Percentiles rank a stretch among this genome's conserved stretches.
These are phyloP conservation scores for Toxoplasma gondii DNA, from an alignment of 169 alveolate species.

Conservation along the genomic window DNA sequence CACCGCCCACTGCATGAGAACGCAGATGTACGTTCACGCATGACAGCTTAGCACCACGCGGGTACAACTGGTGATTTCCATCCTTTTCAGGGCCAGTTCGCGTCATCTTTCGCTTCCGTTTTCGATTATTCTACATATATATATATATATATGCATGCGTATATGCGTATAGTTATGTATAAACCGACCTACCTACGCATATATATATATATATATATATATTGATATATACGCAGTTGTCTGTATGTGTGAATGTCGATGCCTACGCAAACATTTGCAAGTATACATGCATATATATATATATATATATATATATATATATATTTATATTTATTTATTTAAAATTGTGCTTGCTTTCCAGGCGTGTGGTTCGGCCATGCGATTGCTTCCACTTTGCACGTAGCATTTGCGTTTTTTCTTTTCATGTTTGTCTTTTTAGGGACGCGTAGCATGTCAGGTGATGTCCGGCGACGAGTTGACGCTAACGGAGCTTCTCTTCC, in stretches of 20 bases:
- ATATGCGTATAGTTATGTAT: background rate
- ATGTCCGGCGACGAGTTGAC: conserved; percentile 58
- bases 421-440: conserved; percentile 27
- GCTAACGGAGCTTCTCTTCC: conserved; percentile 44
- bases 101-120: too few species aligned
- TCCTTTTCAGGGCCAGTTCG: too few species aligned
- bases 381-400: background rate
- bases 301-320: background rate
- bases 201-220: too few species aligned
- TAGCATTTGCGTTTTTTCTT: background rate
- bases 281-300: background rate
- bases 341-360: background rate
- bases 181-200: too few species aligned
- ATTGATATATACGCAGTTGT: background rate
- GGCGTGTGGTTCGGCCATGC: background rate
- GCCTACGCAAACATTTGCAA: background rate
- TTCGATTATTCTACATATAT: background rate
- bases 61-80: too few species aligned
- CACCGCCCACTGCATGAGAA: too few species aligned
- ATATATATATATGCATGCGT: background rate
- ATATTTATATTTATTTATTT: background rate
- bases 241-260: background rate
- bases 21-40: too few species aligned
- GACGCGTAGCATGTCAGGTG: conserved; percentile 58
- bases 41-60: too few species aligned